Evolutionary conservation across 495 filamentous ascomycete genomes (phyloP).

Genomic region (Tuber magnatum): DNA sequence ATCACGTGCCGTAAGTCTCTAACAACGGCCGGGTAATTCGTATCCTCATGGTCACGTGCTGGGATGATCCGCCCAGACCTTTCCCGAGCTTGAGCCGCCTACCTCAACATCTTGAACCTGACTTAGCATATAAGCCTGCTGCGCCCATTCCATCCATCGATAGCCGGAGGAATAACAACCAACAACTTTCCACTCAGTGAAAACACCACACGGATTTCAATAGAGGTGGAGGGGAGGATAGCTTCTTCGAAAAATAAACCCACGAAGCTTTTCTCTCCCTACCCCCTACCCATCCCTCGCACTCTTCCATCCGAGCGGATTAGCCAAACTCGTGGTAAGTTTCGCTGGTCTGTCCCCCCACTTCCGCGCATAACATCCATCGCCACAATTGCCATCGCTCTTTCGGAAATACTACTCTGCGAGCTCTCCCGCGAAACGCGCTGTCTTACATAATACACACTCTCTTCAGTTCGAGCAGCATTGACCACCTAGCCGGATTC

Average conservation of each 20-base stretch:
- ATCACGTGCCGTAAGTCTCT: too few species aligned
- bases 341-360: neutral
- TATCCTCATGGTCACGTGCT: neutral
- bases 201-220: neutral
- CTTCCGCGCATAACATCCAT: neutral
- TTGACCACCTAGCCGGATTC: neutral
- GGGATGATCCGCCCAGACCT: neutral
- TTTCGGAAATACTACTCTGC: neutral
- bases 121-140: neutral
- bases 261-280: neutral
- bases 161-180: neutral
- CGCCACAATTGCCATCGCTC: neutral
- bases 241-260: neutral
- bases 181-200: neutral
- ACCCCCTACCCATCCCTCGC: neutral
- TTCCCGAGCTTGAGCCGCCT: neutral
- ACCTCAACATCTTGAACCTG: neutral
- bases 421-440: neutral
- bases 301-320: neutral
- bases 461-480: neutral
- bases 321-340: neutral
- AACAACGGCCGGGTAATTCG: neutral
- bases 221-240: neutral
- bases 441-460: neutral
- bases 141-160: neutral